phyloP scores from a whole-genome alignment of 2,329 filamentous ascomycete genomes.

The Xylariaceae sp. region DNA sequence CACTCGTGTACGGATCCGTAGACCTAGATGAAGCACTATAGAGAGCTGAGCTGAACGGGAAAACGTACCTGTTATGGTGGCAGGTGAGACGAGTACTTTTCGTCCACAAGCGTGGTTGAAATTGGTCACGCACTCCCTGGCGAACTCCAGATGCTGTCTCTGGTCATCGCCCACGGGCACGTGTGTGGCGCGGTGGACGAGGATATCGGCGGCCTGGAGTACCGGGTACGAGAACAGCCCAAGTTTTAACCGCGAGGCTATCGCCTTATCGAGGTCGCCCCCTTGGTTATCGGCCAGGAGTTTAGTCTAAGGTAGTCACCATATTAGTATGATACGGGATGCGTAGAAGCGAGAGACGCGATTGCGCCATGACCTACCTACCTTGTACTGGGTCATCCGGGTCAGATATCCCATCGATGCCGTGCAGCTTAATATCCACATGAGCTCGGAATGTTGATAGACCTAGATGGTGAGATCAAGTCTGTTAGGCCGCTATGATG shows the following conservation, averaged over 20 bases:
- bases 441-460: conserved; percentile 76
- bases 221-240: conserved; percentile 96
- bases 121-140: conserved; percentile 74
- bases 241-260: conserved; percentile 61
- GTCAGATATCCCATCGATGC: conserved; percentile 90
- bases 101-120: conserved; percentile 70
- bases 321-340: neutral
- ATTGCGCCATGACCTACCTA: conserved; percentile 51
- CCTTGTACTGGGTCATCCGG: conserved; percentile 99
- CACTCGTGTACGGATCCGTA: neutral
- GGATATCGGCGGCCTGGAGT: conserved; percentile 87
- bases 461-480: conserved; percentile 42
- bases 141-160: conserved; percentile 87
- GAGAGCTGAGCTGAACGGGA: neutral
- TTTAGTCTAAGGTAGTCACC: conserved; percentile 56
- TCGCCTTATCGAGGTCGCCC: conserved; percentile 50
- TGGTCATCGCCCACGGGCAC: conserved; percentile 98
- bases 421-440: conserved; percentile 94
- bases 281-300: conserved; percentile 57
- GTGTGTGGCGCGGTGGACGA: conserved; percentile 85
- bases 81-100: conserved; percentile 54
- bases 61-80: conserved; percentile 63
- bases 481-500: conserved; percentile 2
- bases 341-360: neutral
- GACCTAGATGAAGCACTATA: no score